Conservation (phyloP, 192 early-diverging fungal genomes). For the Pecoramyces ruminantium region DNA sequence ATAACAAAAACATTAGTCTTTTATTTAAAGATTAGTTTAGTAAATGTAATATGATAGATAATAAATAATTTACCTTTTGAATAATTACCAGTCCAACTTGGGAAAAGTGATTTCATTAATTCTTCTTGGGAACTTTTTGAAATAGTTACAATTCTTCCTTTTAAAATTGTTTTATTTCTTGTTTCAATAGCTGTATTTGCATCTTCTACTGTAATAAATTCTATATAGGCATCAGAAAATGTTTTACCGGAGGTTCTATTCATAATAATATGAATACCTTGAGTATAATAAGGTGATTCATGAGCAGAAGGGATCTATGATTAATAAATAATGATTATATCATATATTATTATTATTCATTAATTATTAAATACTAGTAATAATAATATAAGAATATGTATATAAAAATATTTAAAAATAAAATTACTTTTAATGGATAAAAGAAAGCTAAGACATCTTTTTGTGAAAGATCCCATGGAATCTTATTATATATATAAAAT, state of each 20-base stretch:
- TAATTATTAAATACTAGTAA: no score
- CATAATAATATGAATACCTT: constrained; percentile 29
- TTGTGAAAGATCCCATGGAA: background rate
- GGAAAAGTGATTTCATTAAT: constrained; percentile 26
- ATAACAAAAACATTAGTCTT: no score
- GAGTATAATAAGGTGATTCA: constrained; percentile 12
- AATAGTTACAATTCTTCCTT: constrained; percentile 38
- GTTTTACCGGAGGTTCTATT: constrained; percentile 55
- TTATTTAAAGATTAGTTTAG: no score
- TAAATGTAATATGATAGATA: no score
- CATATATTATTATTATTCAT: no score
- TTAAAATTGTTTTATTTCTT: constrained; percentile 33
- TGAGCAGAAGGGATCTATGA: constrained; percentile 14
- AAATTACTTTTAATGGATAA: background rate
- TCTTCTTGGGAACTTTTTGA: constrained; percentile 32
- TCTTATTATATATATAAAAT: background rate
- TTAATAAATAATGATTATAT: no score
- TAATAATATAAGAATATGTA: no score
- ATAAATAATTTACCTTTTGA: background rate
- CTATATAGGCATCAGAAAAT: constrained; percentile 44
- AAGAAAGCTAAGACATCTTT: background rate
- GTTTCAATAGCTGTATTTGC: constrained; percentile 31
- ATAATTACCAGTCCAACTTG: constrained; percentile 34
- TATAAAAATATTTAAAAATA: no score
- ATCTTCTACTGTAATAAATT: constrained; percentile 30